Conservation (phyloP, 257 asterid species). For the Solanum acaule region DNA sequence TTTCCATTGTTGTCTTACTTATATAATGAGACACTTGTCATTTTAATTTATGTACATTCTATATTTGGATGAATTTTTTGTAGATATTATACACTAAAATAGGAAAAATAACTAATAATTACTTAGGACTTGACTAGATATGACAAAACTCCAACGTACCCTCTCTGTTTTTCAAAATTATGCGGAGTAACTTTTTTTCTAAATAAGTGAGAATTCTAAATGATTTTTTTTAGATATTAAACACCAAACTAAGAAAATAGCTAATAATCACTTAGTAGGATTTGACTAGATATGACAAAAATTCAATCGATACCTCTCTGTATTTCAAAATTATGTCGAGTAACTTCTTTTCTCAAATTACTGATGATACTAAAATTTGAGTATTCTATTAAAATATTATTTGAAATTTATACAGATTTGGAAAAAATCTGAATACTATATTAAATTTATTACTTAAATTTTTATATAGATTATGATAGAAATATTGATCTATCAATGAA, state of each 20-base stretch:
- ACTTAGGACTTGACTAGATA: background rate
- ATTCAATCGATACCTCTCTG: background rate
- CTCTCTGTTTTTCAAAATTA: background rate
- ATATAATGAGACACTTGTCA: background rate
- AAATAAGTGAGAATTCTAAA: background rate
- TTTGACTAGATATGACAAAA: background rate
- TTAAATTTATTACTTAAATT: background rate
- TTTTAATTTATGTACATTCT: background rate
- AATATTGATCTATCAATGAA: background rate
- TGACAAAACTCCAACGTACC: background rate
- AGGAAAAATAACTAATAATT: background rate
- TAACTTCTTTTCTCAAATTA: background rate
- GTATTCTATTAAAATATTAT: background rate
- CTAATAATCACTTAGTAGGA: background rate
- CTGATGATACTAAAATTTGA: background rate
- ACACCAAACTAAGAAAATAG: background rate
- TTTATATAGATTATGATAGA: background rate
- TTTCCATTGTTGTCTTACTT: background rate
- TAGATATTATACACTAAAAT: background rate
- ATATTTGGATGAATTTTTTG: background rate
- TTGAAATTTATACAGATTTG: background rate
- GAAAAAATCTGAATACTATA: background rate
- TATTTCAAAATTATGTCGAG: background rate
- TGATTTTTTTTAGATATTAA: background rate
- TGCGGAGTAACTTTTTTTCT: background rate